Evolutionary conservation across 2,329 filamentous ascomycete genomes (phyloP).

Genomic region (Pseudogymnoascus sp.): DNA sequence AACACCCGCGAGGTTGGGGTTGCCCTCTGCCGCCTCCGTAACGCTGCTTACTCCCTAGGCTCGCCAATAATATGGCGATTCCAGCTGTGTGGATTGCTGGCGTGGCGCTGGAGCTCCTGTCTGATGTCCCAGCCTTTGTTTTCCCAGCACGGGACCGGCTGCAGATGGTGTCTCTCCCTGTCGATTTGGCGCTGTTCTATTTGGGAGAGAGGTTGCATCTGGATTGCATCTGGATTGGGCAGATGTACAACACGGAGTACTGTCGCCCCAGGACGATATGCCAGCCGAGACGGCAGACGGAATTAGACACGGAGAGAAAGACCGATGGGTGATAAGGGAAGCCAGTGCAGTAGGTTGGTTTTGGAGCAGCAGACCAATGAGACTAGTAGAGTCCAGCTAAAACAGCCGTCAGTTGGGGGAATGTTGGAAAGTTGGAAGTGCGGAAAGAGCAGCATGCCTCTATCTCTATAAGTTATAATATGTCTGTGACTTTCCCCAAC

Average conservation of each 20-base stretch:
- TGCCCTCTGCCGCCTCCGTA: neutral
- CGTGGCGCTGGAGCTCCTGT: neutral
- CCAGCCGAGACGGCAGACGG: neutral
- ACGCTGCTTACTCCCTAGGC: neutral
- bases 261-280: neutral
- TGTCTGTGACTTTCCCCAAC: neutral
- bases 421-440: neutral
- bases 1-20: neutral
- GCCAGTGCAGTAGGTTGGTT: neutral
- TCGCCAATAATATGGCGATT: neutral
- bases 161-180: neutral
- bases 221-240: neutral
- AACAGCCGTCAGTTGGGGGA: neutral
- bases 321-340: neutral
- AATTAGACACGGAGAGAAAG: neutral
- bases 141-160: conserved; percentile 4
- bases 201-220: neutral
- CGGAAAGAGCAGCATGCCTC: neutral
- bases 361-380: neutral
- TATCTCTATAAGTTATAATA: neutral
- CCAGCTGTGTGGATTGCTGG: neutral
- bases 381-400: neutral
- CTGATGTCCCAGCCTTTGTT: neutral
- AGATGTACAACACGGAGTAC: neutral
- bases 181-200: neutral